Evolutionary conservation across 2,329 filamentous ascomycete genomes (phyloP).

Genomic region (Diplodia scrobiculata): DNA sequence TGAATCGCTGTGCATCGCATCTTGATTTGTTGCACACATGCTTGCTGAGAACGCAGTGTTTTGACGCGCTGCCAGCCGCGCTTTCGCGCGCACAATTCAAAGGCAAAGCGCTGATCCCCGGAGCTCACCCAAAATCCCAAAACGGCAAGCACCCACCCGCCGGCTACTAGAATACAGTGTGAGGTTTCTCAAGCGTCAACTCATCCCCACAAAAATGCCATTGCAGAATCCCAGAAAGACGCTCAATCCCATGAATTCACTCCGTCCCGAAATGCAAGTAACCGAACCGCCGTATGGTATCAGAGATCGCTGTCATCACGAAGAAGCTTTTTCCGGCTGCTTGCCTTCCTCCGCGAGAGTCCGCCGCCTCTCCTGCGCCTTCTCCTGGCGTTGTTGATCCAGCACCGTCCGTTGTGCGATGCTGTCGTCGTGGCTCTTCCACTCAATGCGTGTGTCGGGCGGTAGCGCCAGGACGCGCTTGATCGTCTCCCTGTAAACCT

Average conservation of each 20-base stretch:
- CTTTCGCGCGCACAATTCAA: constrained; percentile 8
- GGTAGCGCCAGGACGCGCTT: constrained; percentile 87
- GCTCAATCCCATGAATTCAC: constrained; percentile 29
- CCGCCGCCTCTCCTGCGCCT: constrained; percentile 57
- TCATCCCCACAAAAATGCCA: constrained; percentile 28
- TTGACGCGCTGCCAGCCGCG: constrained; percentile 18
- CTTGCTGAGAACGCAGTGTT: constrained; percentile 16
- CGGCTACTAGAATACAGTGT: constrained; percentile 29
- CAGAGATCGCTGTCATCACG: constrained; percentile 30
- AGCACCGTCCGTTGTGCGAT: constrained; percentile 89
- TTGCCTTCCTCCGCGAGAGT: constrained; percentile 34
- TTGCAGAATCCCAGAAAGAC: constrained; percentile 27
- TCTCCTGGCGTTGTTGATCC: constrained; percentile 88
- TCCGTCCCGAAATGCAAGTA: constrained; percentile 30
- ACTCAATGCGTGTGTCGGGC: constrained; percentile 84
- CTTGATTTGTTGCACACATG: constrained; percentile 1
- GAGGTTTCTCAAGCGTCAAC: constrained; percentile 18
- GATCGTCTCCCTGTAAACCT: constrained; percentile 76
- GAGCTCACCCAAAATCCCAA: constrained; percentile 24
- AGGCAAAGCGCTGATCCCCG: constrained; percentile 1
- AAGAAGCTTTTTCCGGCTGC: constrained; percentile 37
- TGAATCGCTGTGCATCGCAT: constrained; percentile 4
- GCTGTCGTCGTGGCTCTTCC: constrained; percentile 94
- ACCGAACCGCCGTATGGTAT: constrained; percentile 29
- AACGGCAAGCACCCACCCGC: constrained; percentile 23